These are phyloP conservation scores for Fomitiporia mediterranea DNA, from an alignment of 1,284 basidiomycete species.

Conservation along the genomic window DNA sequence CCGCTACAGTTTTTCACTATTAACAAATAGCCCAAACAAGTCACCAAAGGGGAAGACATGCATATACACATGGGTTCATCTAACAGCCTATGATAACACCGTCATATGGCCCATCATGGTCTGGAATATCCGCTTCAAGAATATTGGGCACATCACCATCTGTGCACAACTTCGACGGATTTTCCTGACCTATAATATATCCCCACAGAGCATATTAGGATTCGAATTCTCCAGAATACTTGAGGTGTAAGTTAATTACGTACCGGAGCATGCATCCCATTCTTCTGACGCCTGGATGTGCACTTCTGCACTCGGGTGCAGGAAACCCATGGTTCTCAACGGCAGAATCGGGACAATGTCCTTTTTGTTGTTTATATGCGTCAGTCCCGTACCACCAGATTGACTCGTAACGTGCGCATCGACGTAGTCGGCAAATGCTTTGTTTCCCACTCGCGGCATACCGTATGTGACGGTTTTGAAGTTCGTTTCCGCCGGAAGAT, in stretches of 20 bases:
- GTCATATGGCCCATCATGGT: slow-evolving; percentile 25
- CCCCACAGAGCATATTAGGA: no score
- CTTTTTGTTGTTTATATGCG: no score
- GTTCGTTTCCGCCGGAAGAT: slow-evolving; percentile 31
- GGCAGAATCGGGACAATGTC: no score
- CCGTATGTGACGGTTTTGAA: slow-evolving; percentile 42
- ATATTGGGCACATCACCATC: slow-evolving; percentile 22
- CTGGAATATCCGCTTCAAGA: slow-evolving; percentile 16
- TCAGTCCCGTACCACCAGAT: slow-evolving; percentile 27
- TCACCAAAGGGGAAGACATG: no score
- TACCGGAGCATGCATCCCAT: slow-evolving; percentile 26
- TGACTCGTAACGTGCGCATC: slow-evolving; percentile 36
- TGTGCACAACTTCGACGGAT: slow-evolving; percentile 18
- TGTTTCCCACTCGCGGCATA: slow-evolving; percentile 62
- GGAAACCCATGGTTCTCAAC: no score
- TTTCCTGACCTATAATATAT: no score
- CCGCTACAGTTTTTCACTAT: no score
- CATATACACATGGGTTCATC: no score
- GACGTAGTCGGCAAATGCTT: slow-evolving; percentile 53
- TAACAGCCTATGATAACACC: slow-evolving; percentile 23
- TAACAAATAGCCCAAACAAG: no score
- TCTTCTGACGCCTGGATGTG: slow-evolving; percentile 14
- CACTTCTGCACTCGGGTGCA: no score
- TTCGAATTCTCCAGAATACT: no score
- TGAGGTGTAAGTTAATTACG: no score